Evolutionary conservation across 345 rosid genomes (phyloP).

Genomic region (Aegle marmelos): DNA sequence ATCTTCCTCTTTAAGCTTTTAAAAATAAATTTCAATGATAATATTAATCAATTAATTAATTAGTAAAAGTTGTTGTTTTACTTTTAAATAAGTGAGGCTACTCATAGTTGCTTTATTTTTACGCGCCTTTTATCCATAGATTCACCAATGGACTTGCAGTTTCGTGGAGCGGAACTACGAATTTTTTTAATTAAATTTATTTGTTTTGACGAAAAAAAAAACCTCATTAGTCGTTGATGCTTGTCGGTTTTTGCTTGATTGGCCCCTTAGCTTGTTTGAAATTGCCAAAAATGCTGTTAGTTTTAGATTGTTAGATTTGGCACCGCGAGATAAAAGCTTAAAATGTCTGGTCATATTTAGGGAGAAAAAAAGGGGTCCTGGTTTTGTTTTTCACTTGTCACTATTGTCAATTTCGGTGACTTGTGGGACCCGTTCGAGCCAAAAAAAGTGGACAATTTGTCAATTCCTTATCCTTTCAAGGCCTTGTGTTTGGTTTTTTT

Average conservation of each 20-base stretch:
- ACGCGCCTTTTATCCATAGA: conserved; percentile 5
- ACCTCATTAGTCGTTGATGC: background rate
- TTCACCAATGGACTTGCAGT: conserved; percentile 6
- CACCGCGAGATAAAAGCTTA: no score
- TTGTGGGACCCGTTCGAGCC: background rate
- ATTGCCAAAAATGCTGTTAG: background rate
- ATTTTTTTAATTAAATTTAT: no score
- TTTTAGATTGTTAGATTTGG: background rate
- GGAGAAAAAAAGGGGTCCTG: background rate
- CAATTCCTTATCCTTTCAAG: background rate
- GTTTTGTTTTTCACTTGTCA: background rate
- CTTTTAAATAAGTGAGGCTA: background rate
- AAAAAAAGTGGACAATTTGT: background rate
- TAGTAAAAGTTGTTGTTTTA: background rate
- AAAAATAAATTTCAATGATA: no score
- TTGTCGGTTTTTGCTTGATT: background rate
- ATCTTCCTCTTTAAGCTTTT: background rate
- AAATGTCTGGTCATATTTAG: background rate
- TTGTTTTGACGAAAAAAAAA: no score
- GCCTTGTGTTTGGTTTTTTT: background rate
- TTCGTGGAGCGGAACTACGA: background rate
- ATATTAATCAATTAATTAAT: background rate
- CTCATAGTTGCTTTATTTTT: conserved; percentile 13
- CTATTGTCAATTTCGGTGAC: background rate
- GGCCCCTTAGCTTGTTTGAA: background rate